These are phyloP conservation scores for Aquilaria yunnanensis DNA, from an alignment of 345 rosid genomes.

Conservation along the genomic window DNA sequence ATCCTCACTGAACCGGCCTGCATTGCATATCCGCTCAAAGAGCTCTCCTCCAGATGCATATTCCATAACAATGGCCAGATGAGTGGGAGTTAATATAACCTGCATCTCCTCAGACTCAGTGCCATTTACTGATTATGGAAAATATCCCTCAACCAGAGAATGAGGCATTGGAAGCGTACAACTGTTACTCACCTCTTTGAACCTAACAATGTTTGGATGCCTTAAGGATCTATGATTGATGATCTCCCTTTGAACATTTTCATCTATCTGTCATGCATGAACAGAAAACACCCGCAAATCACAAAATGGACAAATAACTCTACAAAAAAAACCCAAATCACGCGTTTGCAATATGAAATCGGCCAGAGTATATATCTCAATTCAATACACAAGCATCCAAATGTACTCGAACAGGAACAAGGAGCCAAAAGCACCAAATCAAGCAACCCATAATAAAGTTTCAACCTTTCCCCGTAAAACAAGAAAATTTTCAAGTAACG, in stretches of 20 bases:
- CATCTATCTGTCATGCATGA: constrained; percentile 55
- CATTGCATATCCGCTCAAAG: constrained; percentile 75
- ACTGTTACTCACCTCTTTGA: constrained; percentile 55
- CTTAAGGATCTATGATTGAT: constrained; percentile 76
- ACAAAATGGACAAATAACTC: no score
- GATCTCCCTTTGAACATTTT: constrained; percentile 76
- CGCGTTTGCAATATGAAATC: no score
- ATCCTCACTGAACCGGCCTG: constrained; percentile 75
- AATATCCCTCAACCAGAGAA: constrained; percentile 1
- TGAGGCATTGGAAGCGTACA: not conserved
- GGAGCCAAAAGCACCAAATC: no score
- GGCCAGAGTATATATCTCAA: no score
- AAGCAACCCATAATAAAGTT: no score
- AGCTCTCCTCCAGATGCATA: constrained; percentile 88
- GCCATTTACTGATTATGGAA: constrained; percentile 2
- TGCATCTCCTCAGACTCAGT: constrained; percentile 12
- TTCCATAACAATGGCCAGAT: constrained; percentile 84
- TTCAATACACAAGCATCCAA: no score
- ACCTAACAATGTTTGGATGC: constrained; percentile 83
- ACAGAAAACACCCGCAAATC: not conserved
- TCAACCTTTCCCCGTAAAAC: no score
- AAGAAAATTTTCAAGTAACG: no score
- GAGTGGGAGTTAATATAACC: constrained; percentile 80
- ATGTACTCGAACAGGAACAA: no score
- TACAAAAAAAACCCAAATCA: no score